Conservation (phyloP, 1,284 basidiomycete species). For the Papiliotrema laurentii region DNA sequence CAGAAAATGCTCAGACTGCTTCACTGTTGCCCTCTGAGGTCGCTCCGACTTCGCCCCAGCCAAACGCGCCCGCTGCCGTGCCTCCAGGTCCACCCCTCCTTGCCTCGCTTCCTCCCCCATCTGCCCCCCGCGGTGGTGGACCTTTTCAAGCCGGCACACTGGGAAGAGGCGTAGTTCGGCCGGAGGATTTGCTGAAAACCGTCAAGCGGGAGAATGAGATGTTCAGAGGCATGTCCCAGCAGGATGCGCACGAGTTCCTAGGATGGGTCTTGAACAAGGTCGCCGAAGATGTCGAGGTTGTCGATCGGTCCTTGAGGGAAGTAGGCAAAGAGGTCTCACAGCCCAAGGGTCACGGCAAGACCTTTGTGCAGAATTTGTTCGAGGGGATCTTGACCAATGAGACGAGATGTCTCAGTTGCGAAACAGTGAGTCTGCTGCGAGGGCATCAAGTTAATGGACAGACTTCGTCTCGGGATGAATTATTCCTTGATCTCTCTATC, state of each 20-base stretch:
- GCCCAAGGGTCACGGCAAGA: constrained; percentile 52
- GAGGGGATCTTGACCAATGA: constrained; percentile 93
- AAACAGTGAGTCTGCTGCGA: constrained; percentile 61
- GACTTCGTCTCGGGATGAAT: constrained; percentile 94
- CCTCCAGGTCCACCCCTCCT: constrained; percentile 35
- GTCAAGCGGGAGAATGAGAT: constrained; percentile 81
- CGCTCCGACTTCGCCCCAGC: constrained; percentile 2
- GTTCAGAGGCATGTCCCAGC: constrained; percentile 81
- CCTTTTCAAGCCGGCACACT: constrained; percentile 44
- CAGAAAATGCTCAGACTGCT: constrained; percentile 27
- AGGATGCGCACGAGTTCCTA: constrained; percentile 95
- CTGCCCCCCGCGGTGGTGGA: constrained; percentile 42
- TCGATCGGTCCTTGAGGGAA: constrained; percentile 45
- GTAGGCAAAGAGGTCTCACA: constrained; percentile 22
- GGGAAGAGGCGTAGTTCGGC: constrained; percentile 79
- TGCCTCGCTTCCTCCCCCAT: constrained; percentile 41
- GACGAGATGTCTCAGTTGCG: constrained; percentile 94
- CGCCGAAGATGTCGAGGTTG: constrained; percentile 83
- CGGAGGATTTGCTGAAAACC: constrained; percentile 83
- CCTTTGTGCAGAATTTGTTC: constrained; percentile 86
- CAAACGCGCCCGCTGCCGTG: constrained; percentile 32
- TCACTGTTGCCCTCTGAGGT: constrained; percentile 26
- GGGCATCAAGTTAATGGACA: constrained; percentile 34
- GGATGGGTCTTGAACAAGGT: constrained; percentile 91
- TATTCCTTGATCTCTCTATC: constrained; percentile 93